Evolutionary conservation across 2,329 filamentous ascomycete genomes (phyloP).

Genomic region (Colletotrichum euphorbiae): DNA sequence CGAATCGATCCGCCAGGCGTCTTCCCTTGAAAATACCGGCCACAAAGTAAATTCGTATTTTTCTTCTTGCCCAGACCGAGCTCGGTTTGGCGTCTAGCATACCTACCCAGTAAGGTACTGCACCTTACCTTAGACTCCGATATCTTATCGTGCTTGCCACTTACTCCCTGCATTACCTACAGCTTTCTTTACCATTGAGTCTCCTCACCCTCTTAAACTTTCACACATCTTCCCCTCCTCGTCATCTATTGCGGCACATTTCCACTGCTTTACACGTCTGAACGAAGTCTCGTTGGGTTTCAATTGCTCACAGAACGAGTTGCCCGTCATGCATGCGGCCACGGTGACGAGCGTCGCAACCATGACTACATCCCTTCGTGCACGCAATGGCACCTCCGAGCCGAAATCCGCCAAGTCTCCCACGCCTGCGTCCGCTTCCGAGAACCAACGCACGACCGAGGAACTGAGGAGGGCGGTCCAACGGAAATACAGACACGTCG

Average conservation of each 20-base stretch:
- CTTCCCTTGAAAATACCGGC: conserved; percentile 35
- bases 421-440: conserved; percentile 26
- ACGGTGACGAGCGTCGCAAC: conserved; percentile 48
- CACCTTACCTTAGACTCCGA: conserved; percentile 26
- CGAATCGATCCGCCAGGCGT: conserved; percentile 13
- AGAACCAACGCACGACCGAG: conserved; percentile 40
- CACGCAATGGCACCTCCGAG: conserved; percentile 39
- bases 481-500: conserved; percentile 90
- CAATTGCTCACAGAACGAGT: conserved; percentile 25
- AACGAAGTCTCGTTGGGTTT: neutral
- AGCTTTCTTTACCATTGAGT: conserved; percentile 12
- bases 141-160: conserved; percentile 41
- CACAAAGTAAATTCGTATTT: conserved; percentile 25
- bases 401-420: conserved; percentile 32
- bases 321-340: conserved; percentile 54
- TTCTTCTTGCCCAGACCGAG: conserved; percentile 14
- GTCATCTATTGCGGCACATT: conserved; percentile 14
- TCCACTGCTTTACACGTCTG: neutral
- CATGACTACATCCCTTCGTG: conserved; percentile 27
- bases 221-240: conserved; percentile 13
- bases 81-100: conserved; percentile 14
- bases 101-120: neutral
- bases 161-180: conserved; percentile 37
- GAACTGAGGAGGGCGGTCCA: conserved; percentile 54
- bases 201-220: conserved; percentile 31